Evolutionary conservation across 495 filamentous ascomycete species (phyloP).

Genomic region (Penicillium psychrofluorescens): DNA sequence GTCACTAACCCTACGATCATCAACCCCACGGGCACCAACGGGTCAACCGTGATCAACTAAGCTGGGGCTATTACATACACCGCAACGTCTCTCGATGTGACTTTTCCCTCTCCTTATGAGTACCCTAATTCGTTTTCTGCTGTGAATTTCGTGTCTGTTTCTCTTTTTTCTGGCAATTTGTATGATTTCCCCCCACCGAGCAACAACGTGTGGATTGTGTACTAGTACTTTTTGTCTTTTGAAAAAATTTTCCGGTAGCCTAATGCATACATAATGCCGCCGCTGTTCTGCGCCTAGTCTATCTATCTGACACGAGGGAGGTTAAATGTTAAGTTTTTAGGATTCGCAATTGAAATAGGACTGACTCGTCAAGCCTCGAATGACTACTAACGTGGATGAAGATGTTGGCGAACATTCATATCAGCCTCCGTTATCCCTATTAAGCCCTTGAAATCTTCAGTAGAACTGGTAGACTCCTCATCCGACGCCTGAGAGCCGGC

Average conservation of each 20-base stretch:
- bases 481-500: too few relatives aligned
- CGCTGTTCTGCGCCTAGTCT: not conserved
- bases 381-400: too few relatives aligned
- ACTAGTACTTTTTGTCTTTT: slow-evolving; percentile 10
- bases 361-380: too few relatives aligned
- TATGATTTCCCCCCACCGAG: slow-evolving; percentile 24
- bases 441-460: too few relatives aligned
- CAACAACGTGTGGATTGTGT: slow-evolving; percentile 9
- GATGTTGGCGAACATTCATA: too few relatives aligned
- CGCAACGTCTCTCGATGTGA: slow-evolving; percentile 1
- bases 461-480: too few relatives aligned
- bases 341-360: too few relatives aligned
- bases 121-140: slow-evolving; percentile 3
- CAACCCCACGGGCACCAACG: slow-evolving; percentile 3
- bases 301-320: too few relatives aligned
- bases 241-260: slow-evolving; percentile 8
- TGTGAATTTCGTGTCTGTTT: slow-evolving; percentile 3
- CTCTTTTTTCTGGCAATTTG: not conserved
- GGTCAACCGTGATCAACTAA: slow-evolving; percentile 17
- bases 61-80: slow-evolving; percentile 2
- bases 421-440: too few relatives aligned
- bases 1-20: too few relatives aligned
- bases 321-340: too few relatives aligned
- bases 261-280: slow-evolving; percentile 20
- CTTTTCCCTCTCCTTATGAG: not conserved